Evolutionary conservation across 2,329 filamentous ascomycete species (phyloP).

Genomic region (Talaromyces islandicus): DNA sequence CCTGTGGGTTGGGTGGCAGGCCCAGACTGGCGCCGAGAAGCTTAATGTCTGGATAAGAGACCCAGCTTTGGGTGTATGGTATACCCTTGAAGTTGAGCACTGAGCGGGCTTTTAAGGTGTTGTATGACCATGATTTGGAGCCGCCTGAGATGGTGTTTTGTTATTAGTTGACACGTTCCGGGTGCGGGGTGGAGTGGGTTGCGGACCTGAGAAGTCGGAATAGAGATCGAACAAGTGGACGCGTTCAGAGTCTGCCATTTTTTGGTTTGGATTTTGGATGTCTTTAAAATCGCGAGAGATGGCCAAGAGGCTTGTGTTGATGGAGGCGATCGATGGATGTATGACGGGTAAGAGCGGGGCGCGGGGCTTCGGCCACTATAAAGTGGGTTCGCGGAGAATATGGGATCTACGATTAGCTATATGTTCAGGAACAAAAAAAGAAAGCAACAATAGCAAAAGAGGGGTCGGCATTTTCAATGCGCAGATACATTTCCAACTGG

Average conservation of each 20-base stretch:
- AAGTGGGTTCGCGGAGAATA: not conserved
- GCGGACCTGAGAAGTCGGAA: not conserved
- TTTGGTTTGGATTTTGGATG: not conserved
- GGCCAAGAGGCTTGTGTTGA: not conserved
- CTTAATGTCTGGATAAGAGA: conserved; percentile 5
- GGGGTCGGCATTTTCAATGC: no score
- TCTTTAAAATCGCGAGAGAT: not conserved
- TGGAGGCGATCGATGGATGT: not conserved
- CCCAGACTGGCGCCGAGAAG: not conserved
- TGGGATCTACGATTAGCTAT: no score
- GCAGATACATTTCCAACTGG: not conserved
- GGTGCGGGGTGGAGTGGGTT: not conserved
- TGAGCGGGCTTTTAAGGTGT: conserved; percentile 5
- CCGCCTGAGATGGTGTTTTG: not conserved
- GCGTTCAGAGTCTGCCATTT: not conserved
- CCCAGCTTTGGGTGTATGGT: conserved; percentile 6
- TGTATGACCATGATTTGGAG: conserved; percentile 10
- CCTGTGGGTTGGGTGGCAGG: not conserved
- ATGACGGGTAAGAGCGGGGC: not conserved
- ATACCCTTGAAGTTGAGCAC: conserved; percentile 8
- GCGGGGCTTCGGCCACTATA: not conserved
- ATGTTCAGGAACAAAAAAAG: no score
- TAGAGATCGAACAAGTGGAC: not conserved
- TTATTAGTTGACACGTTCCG: not conserved
- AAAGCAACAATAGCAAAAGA: no score